Evolutionary conservation across 371 early-diverging fungal genomes (phyloP), one percentile per base, ranked within the genome.

Genomic region (Syncephalastrum racemosum): DNA sequence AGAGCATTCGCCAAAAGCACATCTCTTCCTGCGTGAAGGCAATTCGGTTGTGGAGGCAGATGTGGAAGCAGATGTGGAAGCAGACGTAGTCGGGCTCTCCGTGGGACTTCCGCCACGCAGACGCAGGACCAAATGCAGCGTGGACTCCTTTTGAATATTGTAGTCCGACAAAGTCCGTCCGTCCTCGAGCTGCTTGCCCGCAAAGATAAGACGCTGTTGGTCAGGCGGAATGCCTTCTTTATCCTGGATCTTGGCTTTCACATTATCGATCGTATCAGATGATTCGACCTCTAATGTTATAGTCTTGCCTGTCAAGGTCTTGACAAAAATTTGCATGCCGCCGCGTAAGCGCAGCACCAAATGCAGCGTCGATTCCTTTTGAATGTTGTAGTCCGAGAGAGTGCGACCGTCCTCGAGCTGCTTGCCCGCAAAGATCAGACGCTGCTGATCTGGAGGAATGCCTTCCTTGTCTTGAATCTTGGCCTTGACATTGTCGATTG

Each of bases 381-480:
- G n/a, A n/a, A n/a, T n/a, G n/a, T n/a, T n/a, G n/a, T n/a, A n/a
- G n/a, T n/a, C n/a, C n/a, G n/a, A n/a, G n/a, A n/a, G n/a, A n/a
- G n/a, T n/a, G n/a, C n/a, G n/a, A n/a, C n/a, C n/a, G n/a, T n/a
- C n/a, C n/a, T n/a, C n/a, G n/a, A n/a, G n/a, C n/a, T n/a, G n/a
- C n/a, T n/a, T n/a, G n/a, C n/a, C n/a, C n/a, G n/a, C n/a, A n/a
- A n/a, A n/a, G n/a, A 52, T 55, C 59, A 49, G 56, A 60, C 51
- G 55, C 56, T 50, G 50, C 75, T 91, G 91, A 63, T 92, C 90
- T 54, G 90, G 90, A 56, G 91, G 91, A 46, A 88, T 88, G 50
- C 95, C 95, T 75, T 98, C 98, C 88, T 97, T 97, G 80, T 95
- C 94, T 77, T 95, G 94, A 63, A 95, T 94, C 82, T 94, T 95